phyloP scores from a whole-genome alignment of 169 alveolate species.

The Plasmodium chabaudi region DNA sequence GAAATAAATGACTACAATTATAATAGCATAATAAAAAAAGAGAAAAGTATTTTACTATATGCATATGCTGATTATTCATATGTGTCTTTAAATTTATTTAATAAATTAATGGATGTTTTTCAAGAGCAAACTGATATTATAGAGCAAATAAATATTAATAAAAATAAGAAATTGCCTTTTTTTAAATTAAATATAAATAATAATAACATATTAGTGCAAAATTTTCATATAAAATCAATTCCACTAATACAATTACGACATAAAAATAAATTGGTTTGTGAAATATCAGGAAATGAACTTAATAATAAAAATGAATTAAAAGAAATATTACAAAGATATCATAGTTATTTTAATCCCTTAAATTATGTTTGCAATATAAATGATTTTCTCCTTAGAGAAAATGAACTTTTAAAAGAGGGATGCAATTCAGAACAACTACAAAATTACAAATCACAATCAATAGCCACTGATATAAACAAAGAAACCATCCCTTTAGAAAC shows the following conservation, averaged over 20 bases:
- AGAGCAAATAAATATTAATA: background rate
- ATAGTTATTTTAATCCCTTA: slow-evolving; percentile 37
- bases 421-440: background rate
- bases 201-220: slow-evolving; percentile 39
- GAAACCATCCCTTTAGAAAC: background rate
- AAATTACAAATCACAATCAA: background rate
- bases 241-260: slow-evolving; percentile 70
- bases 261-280: slow-evolving; percentile 56
- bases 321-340: slow-evolving; percentile 24
- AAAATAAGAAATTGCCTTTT: slow-evolving; percentile 36
- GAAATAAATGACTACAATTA: slow-evolving; percentile 71
- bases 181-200: slow-evolving; percentile 53
- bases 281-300: slow-evolving; percentile 62
- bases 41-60: slow-evolving; percentile 36
- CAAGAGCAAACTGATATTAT: background rate
- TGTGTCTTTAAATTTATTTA: slow-evolving; percentile 19
- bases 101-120: slow-evolving; percentile 20
- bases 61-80: slow-evolving; percentile 71
- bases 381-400: slow-evolving; percentile 65
- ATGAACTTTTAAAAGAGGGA: slow-evolving; percentile 13
- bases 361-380: slow-evolving; percentile 18
- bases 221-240: slow-evolving; percentile 65
- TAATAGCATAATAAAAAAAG: slow-evolving; percentile 21
- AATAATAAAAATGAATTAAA: slow-evolving; percentile 29
- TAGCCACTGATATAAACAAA: background rate